These are phyloP conservation scores for Helotiales sp. DNA, from an alignment of 2,329 filamentous ascomycete genomes.

Conservation along the genomic window DNA sequence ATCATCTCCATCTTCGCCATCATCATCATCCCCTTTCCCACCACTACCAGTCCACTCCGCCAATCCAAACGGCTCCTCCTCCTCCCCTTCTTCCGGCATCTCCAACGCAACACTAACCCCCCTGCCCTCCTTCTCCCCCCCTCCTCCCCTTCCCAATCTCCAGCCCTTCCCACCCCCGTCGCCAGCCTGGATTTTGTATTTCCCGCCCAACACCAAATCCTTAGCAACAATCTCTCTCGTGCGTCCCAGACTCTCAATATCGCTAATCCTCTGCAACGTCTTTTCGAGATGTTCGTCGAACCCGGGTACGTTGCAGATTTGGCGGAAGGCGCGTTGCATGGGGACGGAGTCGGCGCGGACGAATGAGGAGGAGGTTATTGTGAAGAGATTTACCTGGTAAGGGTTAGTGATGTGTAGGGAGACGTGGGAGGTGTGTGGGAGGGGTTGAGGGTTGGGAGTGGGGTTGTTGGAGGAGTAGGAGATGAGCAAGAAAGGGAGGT, in stretches of 20 bases:
- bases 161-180: constrained; percentile 28
- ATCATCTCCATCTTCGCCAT: no score
- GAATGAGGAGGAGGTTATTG: constrained; percentile 82
- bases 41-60: not conserved
- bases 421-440: not conserved
- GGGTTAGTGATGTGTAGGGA: not conserved
- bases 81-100: not conserved
- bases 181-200: constrained; percentile 62
- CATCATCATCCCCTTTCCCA: no score
- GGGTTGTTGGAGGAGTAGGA: no score
- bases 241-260: constrained; percentile 88
- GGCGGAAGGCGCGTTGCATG: constrained; percentile 89
- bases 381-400: constrained; percentile 74
- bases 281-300: constrained; percentile 82
- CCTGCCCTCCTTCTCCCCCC: constrained; percentile 6
- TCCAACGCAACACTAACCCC: not conserved
- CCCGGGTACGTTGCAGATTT: constrained; percentile 74
- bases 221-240: constrained; percentile 97
- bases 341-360: constrained; percentile 93
- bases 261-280: constrained; percentile 82
- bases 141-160: constrained; percentile 28
- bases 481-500: no score
- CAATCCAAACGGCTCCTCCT: not conserved
- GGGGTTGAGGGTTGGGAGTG: no score
- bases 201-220: constrained; percentile 82